These are phyloP conservation scores for Fusarium sambucinum DNA, from an alignment of 2,329 filamentous ascomycete species.

Conservation along the genomic window DNA sequence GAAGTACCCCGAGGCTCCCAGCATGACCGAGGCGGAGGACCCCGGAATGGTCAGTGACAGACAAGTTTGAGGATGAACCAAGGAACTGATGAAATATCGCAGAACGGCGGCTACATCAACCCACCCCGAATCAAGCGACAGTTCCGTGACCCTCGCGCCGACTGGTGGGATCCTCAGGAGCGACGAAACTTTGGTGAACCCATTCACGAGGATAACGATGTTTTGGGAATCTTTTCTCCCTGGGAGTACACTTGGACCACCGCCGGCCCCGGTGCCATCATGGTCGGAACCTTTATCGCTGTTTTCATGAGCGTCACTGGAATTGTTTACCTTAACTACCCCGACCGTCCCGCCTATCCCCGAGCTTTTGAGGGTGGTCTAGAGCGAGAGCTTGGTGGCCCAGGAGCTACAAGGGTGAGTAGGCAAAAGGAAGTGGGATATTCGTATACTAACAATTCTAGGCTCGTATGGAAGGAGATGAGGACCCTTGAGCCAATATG, in stretches of 20 bases:
- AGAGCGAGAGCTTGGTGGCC: conserved; percentile 79
- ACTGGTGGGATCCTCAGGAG: conserved; percentile 99
- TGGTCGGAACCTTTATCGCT: conserved; percentile 76
- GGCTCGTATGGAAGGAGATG: conserved; percentile 69
- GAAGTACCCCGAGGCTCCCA: conserved; percentile 64
- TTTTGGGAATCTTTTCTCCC: conserved; percentile 88
- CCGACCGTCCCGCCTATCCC: conserved; percentile 76
- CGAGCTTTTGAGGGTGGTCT: conserved; percentile 79
- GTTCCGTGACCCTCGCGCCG: conserved; percentile 90
- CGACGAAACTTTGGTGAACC: conserved; percentile 97
- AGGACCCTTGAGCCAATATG: conserved; percentile 59
- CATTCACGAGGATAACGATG: conserved; percentile 95
- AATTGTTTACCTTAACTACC: conserved; percentile 75
- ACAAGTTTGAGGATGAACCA: conserved; percentile 10
- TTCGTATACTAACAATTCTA: conserved; percentile 47
- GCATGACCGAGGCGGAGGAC: conserved; percentile 70
- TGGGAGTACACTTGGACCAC: conserved; percentile 88
- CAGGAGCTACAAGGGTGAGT: conserved; percentile 74
- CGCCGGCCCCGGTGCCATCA: conserved; percentile 75
- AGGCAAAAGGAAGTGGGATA: not conserved
- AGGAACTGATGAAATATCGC: conserved; percentile 46
- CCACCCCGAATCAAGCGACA: conserved; percentile 85
- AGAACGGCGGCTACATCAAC: conserved; percentile 90
- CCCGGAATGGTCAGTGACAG: conserved; percentile 70
- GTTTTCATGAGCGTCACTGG: conserved; percentile 74